Conservation (phyloP, 1,284 basidiomycete genomes). For the Sphagnurus paluster region DNA sequence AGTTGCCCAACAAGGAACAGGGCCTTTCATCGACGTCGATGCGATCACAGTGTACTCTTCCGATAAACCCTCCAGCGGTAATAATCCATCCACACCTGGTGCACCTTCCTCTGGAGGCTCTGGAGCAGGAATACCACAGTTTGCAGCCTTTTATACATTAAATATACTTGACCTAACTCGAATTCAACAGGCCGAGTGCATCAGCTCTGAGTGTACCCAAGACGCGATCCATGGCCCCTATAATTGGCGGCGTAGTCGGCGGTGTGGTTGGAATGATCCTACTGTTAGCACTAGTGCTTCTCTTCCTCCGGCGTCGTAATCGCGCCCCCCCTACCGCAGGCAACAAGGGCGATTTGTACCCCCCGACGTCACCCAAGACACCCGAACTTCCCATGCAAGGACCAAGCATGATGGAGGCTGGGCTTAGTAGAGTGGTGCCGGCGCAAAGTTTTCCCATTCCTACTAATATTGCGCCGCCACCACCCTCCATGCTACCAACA, state of each 20-base stretch:
- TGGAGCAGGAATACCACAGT: slow-evolving; percentile 3
- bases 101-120: slow-evolving; percentile 6
- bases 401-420: slow-evolving; percentile 33
- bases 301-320: slow-evolving; percentile 29
- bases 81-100: slow-evolving; percentile 4
- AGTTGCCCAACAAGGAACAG: slow-evolving; percentile 26
- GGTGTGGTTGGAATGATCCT: slow-evolving; percentile 31
- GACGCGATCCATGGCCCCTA: slow-evolving; percentile 11
- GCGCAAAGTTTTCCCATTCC: slow-evolving; percentile 2
- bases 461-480: slow-evolving; percentile 8
- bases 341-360: slow-evolving; percentile 19
- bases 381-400: slow-evolving; percentile 41
- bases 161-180: slow-evolving; percentile 9
- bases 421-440: slow-evolving; percentile 14
- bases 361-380: slow-evolving; percentile 23
- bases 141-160: not conserved
- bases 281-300: slow-evolving; percentile 27
- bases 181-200: slow-evolving; percentile 1
- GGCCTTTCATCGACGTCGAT: slow-evolving; percentile 44
- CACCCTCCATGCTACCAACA: too few species aligned
- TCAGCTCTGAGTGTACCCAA: slow-evolving; percentile 1
- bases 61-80: slow-evolving; percentile 1
- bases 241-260: slow-evolving; percentile 33
- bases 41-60: slow-evolving; percentile 38
- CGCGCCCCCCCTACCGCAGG: slow-evolving; percentile 12